Conservation (phyloP, 2,329 filamentous ascomycete genomes). For the Aspergillus sp. region DNA sequence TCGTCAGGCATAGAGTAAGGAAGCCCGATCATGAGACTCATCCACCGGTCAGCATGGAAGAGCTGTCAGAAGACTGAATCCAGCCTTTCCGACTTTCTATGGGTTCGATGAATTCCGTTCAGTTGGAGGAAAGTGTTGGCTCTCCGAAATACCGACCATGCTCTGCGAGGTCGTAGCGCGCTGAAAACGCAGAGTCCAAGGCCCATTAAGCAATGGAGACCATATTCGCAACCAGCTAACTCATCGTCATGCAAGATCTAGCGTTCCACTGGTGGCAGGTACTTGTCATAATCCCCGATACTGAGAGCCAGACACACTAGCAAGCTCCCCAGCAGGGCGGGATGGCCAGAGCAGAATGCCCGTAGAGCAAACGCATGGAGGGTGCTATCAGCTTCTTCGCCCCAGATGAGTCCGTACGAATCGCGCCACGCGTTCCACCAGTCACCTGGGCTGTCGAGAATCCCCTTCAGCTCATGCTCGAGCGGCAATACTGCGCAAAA, state of each 20-base stretch:
- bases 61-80: conserved; percentile 1
- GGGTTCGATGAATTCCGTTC: background rate
- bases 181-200: background rate
- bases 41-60: background rate
- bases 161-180: background rate
- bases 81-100: background rate
- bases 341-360: background rate
- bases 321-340: background rate
- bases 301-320: background rate
- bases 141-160: background rate
- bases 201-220: background rate
- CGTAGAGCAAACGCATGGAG: background rate
- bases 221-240: background rate
- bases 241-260: background rate
- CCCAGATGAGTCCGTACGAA: background rate
- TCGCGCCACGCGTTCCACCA: conserved; percentile 1
- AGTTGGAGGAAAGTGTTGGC: background rate
- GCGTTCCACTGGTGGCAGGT: background rate
- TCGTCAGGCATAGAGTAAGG: background rate
- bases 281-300: background rate
- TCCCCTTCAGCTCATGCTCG: background rate
- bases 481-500: background rate
- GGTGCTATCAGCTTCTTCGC: background rate
- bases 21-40: background rate
- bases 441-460: background rate